Evolutionary conservation across 306 rosid species (phyloP), one percentile per base, ranked within the genome.

Genomic region (Acacia confusa): DNA sequence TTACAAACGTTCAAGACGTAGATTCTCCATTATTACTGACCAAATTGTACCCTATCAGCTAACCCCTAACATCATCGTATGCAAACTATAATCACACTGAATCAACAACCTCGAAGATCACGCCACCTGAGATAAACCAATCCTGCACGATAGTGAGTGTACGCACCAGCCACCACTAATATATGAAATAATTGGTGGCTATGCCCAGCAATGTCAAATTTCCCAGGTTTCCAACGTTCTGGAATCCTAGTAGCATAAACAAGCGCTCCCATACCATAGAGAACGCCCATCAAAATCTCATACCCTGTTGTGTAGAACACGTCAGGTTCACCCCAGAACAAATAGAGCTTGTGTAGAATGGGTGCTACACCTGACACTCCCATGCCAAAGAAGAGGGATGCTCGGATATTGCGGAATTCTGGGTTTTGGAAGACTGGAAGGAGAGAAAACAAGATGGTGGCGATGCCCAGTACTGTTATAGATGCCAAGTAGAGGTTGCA

Each of bases 181-280:
- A 96, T 15, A 81, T 96, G 99, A 78, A 96, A 96, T 61, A 93
- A 83, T 67, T 96, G 98, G 89, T 96, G 99, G 85, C 99, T 96
- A 64, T 96, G 98, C 76, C 99, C 99, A 14, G 98, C 99, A 85
- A 96, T 87, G 90, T 96, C 99, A 1, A 91, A 96, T 71, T 91
- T 96, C 81, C 99, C 99, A n/a, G 99, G 99, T 92, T 82, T 92
- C 99, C 99, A 96, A 63, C 99, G 84, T 82, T 96, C 99, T 0
- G 99, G 99, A 81, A 96, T 88, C 87, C 99, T 92, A 0, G 97
- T 90, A 74, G 99, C 99, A 82, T 96, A 96, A 74, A 96, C 89
- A 66, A 96, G 71, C 44, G 99, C 99, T 63, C 99, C 99, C 22
- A 91, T 22, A 58, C 94, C 99, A 61, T 96, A 96, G n/a, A 96